Evolutionary conservation across 768 basidiomycete species (phyloP), one percentile per base, ranked within the genome.

Genomic region (Leccinellum rugosiceps): DNA sequence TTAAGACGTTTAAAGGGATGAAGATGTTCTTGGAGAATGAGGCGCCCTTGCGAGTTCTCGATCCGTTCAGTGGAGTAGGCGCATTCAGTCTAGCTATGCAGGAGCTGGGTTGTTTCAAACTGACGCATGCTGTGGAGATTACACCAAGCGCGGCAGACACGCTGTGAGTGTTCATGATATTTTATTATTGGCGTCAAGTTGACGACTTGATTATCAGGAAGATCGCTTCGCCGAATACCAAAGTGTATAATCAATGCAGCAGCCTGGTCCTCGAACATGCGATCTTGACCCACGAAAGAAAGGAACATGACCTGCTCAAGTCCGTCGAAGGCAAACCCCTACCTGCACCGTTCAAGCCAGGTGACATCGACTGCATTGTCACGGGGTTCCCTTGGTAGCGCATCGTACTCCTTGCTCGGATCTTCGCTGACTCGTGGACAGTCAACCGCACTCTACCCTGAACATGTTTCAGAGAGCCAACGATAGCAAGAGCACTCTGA

Each of bases 351-450:
- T 82, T 83, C 3, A 72, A 72, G 43, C 79, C 78, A 7, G 80
- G 76, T 6, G 77, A 83, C 3, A 80, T 88, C 53, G 80, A 90
- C 51, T 77, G 84, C 28, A 76, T 92, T 14, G 72, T 81, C 13
- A 80, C 84, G 17, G 91, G 92, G 0, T 88, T 92, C 61, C 91
- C 91, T 34, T 93, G 91, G 90, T 86, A 55, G 23, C 59, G 30
- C 1, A 28, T 49, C 14, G 23, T 15, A 14, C 8, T 45, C 38
- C 26, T 47, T 47, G 26, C 17, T 47, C 21, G 26, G 26, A 47
- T 50, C 11, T 57, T 43, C 43, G n/a, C 28, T 61, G 50, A 66
- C 38, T 23, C 31, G 32, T n/a, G n/a, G 14, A 43, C 56, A 91
- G 89, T 65, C 90, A 91, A 69, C 80, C 85, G 3, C 90, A 92